phyloP scores from a whole-genome alignment of 2,329 filamentous ascomycete species.

The Lachnellula cervina region DNA sequence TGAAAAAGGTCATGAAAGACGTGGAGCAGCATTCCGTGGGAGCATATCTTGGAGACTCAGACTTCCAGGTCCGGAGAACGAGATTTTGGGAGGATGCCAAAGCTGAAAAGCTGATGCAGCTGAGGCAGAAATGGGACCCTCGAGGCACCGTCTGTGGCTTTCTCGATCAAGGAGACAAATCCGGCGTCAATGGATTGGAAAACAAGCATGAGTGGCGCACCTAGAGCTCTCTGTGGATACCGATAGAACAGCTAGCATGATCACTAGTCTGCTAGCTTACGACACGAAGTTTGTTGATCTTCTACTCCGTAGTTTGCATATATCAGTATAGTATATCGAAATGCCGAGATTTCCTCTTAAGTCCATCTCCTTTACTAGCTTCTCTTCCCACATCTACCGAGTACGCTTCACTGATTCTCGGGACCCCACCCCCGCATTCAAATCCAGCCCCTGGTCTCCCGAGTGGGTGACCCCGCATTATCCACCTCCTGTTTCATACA shows the following conservation, averaged over 20 bases:
- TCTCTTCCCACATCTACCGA: no score
- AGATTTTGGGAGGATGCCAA: conserved; percentile 45
- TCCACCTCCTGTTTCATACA: no score
- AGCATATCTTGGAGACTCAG: conserved; percentile 50
- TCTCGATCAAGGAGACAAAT: conserved; percentile 40
- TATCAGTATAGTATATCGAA: no score
- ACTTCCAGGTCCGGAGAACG: conserved; percentile 44
- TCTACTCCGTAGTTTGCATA: no score
- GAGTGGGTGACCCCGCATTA: no score
- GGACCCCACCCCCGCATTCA: no score
- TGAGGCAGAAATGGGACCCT: conserved; percentile 42
- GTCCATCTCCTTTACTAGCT: no score
- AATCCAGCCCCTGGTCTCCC: no score
- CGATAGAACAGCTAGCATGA: neutral
- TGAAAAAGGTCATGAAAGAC: conserved; percentile 36
- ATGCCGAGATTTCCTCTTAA: no score
- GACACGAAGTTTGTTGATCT: no score
- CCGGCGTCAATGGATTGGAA: conserved; percentile 37
- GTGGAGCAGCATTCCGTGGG: conserved; percentile 41
- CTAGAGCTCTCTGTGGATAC: neutral
- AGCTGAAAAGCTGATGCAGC: conserved; percentile 37
- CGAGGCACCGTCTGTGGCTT: conserved; percentile 40
- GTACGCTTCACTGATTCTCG: no score
- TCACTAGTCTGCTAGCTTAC: neutral
- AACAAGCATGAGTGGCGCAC: conserved; percentile 37